Percentiles rank a stretch among this genome's conserved stretches.
Evolutionary conservation across 1,284 basidiomycete genomes (phyloP).

Genomic region (Cryptococcus depauperatus): DNA sequence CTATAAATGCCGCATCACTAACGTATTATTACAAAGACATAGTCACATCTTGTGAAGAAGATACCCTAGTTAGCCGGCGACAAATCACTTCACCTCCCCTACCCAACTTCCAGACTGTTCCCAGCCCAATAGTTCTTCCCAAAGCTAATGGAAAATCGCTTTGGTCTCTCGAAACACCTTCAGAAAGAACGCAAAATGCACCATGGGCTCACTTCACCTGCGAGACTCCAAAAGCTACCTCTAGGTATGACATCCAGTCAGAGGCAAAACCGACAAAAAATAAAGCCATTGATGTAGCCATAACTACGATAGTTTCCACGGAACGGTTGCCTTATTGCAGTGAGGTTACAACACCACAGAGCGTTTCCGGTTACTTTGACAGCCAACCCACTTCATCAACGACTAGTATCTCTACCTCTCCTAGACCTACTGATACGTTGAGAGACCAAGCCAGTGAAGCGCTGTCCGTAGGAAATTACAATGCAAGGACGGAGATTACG

Average conservation of each 20-base stretch:
- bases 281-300: not conserved
- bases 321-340: not conserved
- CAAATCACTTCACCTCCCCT: conserved; percentile 13
- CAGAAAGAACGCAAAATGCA: conserved; percentile 8
- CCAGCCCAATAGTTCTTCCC: conserved; percentile 8
- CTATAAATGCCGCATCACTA: no score
- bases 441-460: no score
- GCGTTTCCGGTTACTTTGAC: conserved; percentile 17
- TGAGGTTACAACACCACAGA: not conserved
- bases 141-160: conserved; percentile 17
- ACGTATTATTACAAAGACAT: no score
- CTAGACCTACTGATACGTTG: no score
- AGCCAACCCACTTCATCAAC: conserved; percentile 8
- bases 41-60: no score
- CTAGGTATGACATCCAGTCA: no score
- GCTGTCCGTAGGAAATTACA: no score
- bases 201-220: conserved; percentile 21
- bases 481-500: no score
- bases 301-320: not conserved
- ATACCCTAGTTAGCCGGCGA: conserved; percentile 15
- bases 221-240: conserved; percentile 12
- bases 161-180: conserved; percentile 26
- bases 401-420: no score
- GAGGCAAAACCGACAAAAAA: not conserved
- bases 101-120: conserved; percentile 2